Evolutionary conservation across 352 stramenopile species (phyloP).

Genomic region (Pythium dissotocum): DNA sequence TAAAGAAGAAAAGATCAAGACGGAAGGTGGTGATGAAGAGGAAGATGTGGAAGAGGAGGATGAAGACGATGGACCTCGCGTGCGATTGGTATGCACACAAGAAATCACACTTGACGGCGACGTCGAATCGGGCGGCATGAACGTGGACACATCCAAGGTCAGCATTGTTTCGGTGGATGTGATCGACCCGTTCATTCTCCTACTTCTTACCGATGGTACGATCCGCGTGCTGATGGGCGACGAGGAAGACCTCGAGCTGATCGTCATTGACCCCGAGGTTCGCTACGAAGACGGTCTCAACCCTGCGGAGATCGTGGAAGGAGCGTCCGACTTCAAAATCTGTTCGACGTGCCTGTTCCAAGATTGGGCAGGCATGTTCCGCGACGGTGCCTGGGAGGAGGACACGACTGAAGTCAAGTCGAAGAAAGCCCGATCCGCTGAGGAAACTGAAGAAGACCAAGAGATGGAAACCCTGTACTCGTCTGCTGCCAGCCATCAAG

Average conservation of each 20-base stretch:
- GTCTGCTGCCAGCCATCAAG: conserved; percentile 43
- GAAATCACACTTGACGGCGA: conserved; percentile 83
- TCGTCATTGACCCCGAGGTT: conserved; percentile 75
- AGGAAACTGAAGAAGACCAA: conserved; percentile 54
- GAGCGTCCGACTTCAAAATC: conserved; percentile 33
- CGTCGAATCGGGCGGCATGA: conserved; percentile 82
- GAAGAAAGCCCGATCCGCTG: conserved; percentile 20
- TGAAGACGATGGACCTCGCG: conserved; percentile 57
- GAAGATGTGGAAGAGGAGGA: conserved; percentile 48
- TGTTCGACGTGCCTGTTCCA: conserved; percentile 82
- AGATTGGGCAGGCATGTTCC: conserved; percentile 84
- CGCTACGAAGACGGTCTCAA: conserved; percentile 44
- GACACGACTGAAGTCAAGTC: conserved; percentile 36
- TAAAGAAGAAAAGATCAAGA: conserved; percentile 32
- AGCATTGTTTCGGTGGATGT: conserved; percentile 84
- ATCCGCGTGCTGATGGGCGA: conserved; percentile 83
- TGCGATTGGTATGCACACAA: conserved; percentile 78
- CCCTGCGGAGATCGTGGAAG: conserved; percentile 23
- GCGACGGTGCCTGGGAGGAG: conserved; percentile 59
- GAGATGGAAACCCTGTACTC: conserved; percentile 77
- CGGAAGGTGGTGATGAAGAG: conserved; percentile 25
- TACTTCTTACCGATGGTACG: conserved; percentile 79
- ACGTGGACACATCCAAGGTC: conserved; percentile 69
- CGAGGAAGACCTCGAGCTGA: conserved; percentile 79
- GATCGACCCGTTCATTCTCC: conserved; percentile 81